Conservation (phyloP, 2,329 filamentous ascomycete genomes). For the Cryphonectria japonica region DNA sequence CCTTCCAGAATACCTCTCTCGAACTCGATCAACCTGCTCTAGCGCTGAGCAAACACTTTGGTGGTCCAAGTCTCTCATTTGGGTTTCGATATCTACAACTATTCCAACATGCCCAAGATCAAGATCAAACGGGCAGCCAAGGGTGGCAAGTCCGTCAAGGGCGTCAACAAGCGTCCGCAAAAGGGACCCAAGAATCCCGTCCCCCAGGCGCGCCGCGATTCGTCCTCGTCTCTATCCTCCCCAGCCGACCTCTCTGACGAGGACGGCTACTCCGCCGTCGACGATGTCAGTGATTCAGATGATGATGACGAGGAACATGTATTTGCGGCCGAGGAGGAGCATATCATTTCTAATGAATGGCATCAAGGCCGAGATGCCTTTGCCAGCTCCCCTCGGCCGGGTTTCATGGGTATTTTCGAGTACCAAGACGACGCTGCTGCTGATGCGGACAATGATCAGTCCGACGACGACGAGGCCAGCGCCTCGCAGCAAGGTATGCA, state of each 20-base stretch:
- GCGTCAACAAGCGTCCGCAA: slow-evolving; percentile 22
- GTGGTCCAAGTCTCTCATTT: background rate
- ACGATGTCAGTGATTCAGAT: slow-evolving; percentile 77
- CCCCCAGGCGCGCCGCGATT: slow-evolving; percentile 49
- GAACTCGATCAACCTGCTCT: background rate
- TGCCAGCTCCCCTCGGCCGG: slow-evolving; percentile 56
- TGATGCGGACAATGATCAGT: slow-evolving; percentile 46
- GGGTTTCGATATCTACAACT: background rate
- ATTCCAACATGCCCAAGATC: slow-evolving; percentile 24
- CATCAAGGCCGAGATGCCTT: slow-evolving; percentile 42
- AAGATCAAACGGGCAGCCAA: slow-evolving; percentile 22
- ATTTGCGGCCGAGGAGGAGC: slow-evolving; percentile 76
- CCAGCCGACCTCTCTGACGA: slow-evolving; percentile 67
- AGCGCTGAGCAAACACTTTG: background rate
- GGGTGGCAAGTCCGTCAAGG: slow-evolving; percentile 30
- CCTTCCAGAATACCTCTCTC: background rate
- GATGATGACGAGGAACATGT: slow-evolving; percentile 81
- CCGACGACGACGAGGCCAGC: slow-evolving; percentile 44
- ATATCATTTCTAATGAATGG: slow-evolving; percentile 60
- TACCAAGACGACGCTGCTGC: slow-evolving; percentile 38
- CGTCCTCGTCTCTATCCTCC: slow-evolving; percentile 60
- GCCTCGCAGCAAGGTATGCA: slow-evolving; percentile 42
- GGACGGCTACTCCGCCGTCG: slow-evolving; percentile 74
- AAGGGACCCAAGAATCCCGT: slow-evolving; percentile 25
- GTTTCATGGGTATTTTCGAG: slow-evolving; percentile 9